Evolutionary conservation across 495 filamentous ascomycete species (phyloP).

Genomic region (Talaromyces stipitatus): DNA sequence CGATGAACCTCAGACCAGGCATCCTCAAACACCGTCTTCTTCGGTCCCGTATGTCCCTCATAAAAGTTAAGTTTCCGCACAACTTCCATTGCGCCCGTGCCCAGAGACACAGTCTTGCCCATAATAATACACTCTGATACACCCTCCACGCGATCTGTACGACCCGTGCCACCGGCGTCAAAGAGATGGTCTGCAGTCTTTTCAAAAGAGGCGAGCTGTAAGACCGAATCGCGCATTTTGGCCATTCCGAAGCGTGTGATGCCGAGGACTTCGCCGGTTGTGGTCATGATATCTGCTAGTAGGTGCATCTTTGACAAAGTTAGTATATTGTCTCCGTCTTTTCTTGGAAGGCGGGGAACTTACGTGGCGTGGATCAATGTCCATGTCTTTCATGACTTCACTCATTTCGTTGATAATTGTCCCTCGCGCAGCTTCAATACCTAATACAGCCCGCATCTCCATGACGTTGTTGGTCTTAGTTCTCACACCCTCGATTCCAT

Average conservation of each 20-base stretch:
- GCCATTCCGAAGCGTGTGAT: slow-evolving; percentile 94
- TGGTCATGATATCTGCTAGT: slow-evolving; percentile 98
- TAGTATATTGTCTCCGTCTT: not conserved
- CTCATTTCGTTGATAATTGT: slow-evolving; percentile 79
- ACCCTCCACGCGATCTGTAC: slow-evolving; percentile 80
- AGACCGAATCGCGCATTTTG: slow-evolving; percentile 92
- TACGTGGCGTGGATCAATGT: slow-evolving; percentile 86
- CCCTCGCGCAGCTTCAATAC: slow-evolving; percentile 86
- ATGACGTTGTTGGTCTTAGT: slow-evolving; percentile 81
- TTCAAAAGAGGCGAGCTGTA: slow-evolving; percentile 95
- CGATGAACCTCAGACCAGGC: slow-evolving; percentile 35
- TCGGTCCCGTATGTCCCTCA: slow-evolving; percentile 52
- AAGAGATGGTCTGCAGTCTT: slow-evolving; percentile 98
- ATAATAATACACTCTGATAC: slow-evolving; percentile 98
- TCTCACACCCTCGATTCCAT: slow-evolving; percentile 68
- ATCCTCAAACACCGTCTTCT: slow-evolving; percentile 72
- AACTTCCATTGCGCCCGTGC: slow-evolving; percentile 87
- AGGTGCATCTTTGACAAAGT: slow-evolving; percentile 61
- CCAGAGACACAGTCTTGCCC: slow-evolving; percentile 85
- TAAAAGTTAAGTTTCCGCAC: slow-evolving; percentile 65
- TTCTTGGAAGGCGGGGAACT: not conserved
- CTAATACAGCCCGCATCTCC: slow-evolving; percentile 86
- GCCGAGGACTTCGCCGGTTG: slow-evolving; percentile 94
- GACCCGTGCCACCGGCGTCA: slow-evolving; percentile 85
- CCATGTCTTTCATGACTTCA: slow-evolving; percentile 82